Percentiles rank a stretch among this genome's conserved stretches.
Evolutionary conservation across 2,329 filamentous ascomycete species (phyloP).

Genomic region (Pestalotiopsis fici): DNA sequence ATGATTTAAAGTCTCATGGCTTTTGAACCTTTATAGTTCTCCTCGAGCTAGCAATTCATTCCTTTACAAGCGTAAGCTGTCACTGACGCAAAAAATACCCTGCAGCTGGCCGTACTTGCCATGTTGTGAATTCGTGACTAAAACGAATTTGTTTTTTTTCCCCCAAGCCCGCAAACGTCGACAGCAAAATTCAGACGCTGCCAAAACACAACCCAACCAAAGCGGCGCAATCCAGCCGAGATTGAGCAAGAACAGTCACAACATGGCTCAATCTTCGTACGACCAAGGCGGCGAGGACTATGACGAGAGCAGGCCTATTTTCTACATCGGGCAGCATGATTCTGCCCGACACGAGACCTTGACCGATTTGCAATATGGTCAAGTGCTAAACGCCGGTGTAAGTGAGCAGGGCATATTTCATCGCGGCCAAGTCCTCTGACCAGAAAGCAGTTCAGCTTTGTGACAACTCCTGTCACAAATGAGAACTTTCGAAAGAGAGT

Average conservation of each 20-base stretch:
- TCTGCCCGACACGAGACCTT: constrained; percentile 61
- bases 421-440: not conserved
- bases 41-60: not conserved
- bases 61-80: not conserved
- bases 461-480: constrained; percentile 79
- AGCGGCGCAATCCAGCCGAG: not conserved
- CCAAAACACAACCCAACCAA: constrained; percentile 4
- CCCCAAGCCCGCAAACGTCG: not conserved
- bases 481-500: constrained; percentile 70
- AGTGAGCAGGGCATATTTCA: constrained; percentile 33
- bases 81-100: not conserved
- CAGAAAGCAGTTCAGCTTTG: constrained; percentile 68
- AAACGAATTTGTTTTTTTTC: not conserved
- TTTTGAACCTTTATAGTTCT: not conserved
- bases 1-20: not conserved
- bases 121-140: not conserved
- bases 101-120: not conserved
- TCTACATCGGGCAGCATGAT: constrained; percentile 77
- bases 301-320: constrained; percentile 54
- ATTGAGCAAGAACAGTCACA: not conserved
- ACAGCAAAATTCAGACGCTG: not conserved
- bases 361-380: constrained; percentile 63
- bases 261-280: constrained; percentile 22
- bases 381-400: constrained; percentile 71
- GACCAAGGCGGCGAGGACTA: constrained; percentile 30